Conservation (phyloP, 768 basidiomycete species). For the Kondoa malvinella region DNA sequence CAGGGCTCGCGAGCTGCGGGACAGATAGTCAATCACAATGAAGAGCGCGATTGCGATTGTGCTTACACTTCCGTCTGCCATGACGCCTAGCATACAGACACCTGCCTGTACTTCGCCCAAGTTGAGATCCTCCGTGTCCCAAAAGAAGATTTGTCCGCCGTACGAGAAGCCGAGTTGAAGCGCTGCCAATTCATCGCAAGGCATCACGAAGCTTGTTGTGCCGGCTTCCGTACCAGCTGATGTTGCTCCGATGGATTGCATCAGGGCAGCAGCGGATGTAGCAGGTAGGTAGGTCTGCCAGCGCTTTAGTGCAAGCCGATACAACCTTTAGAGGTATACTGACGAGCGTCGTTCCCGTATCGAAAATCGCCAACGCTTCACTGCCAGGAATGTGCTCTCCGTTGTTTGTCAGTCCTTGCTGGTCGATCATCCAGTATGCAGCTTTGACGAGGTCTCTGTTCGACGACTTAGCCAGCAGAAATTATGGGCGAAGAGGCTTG, state of each 20-base stretch:
- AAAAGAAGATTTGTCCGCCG: background rate
- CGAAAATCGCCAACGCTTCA: background rate
- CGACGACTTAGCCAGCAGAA: background rate
- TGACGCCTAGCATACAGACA: background rate
- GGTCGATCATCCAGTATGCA: background rate
- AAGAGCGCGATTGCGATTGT: background rate
- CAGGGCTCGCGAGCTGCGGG: background rate
- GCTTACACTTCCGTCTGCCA: background rate
- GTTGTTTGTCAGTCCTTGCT: background rate
- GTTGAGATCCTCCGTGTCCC: background rate
- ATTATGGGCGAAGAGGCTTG: background rate
- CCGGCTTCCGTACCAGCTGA: background rate
- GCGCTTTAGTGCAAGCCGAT: background rate
- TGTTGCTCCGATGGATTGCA: background rate
- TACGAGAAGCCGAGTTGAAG: background rate
- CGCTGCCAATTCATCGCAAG: background rate
- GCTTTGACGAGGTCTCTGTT: background rate
- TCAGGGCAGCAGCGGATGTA: no score
- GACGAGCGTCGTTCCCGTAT: background rate
- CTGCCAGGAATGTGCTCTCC: background rate
- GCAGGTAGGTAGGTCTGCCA: no score
- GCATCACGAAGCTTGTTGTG: background rate
- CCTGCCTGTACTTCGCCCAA: background rate
- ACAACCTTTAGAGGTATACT: background rate
- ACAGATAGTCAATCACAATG: background rate